phyloP scores from a whole-genome alignment of 495 filamentous ascomycete genomes.

The Neurospora hispaniola region DNA sequence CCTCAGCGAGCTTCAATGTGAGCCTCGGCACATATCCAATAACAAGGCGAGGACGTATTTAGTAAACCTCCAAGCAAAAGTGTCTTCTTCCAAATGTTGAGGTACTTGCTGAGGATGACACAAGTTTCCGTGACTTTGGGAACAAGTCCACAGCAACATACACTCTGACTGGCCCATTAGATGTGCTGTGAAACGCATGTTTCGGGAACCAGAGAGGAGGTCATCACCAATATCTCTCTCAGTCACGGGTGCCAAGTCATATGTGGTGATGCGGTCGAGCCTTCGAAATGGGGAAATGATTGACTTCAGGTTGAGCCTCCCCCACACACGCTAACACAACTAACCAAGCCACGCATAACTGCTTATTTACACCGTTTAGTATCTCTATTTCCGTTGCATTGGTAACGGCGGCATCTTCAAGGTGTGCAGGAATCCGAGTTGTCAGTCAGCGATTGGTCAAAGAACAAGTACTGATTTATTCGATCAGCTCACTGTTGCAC shows the following conservation, averaged over 20 bases:
- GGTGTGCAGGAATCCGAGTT: not conserved
- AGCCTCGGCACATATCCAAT: not conserved
- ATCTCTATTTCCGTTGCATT: not conserved
- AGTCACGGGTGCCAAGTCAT: not conserved
- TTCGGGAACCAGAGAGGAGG: not conserved
- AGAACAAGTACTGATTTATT: not conserved
- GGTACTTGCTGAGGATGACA: not conserved
- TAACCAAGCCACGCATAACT: not conserved
- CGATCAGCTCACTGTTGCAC: not conserved
- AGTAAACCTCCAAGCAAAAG: not conserved
- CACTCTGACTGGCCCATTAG: not conserved
- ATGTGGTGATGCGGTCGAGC: not conserved
- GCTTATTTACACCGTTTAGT: not conserved
- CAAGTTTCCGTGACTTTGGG: not conserved
- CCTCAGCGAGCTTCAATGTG: not conserved
- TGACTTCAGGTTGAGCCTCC: not conserved
- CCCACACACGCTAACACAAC: not conserved
- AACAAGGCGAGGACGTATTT: not conserved
- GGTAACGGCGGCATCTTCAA: not conserved
- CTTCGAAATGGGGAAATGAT: not conserved
- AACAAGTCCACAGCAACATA: not conserved
- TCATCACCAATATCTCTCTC: not conserved
- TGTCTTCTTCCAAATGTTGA: not conserved
- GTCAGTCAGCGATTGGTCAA: not conserved
- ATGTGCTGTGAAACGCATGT: not conserved